Conservation (phyloP, 495 filamentous ascomycete genomes). For the Aspergillus ostianus region DNA sequence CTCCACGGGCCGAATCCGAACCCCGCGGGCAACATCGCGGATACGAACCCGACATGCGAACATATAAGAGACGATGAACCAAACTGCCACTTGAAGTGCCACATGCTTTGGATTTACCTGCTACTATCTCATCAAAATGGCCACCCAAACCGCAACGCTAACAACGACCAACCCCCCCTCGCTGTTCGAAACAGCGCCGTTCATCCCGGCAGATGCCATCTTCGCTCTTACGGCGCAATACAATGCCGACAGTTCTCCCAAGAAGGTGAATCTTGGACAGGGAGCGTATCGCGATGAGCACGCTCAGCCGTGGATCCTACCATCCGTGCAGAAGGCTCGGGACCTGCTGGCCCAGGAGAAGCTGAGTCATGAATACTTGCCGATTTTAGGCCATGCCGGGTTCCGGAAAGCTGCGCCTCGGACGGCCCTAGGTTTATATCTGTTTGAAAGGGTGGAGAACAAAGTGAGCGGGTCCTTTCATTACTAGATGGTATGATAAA, state of each 20-base stretch:
- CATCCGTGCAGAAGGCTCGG: slow-evolving; percentile 26
- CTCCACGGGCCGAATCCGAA: background rate
- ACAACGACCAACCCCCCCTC: slow-evolving; percentile 5
- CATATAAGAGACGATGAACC: background rate
- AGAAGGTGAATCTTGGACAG: slow-evolving; percentile 38
- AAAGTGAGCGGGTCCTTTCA: slow-evolving; percentile 16
- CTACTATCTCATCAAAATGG: slow-evolving; percentile 2
- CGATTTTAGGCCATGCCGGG: slow-evolving; percentile 30
- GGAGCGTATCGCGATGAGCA: slow-evolving; percentile 40
- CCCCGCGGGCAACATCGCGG: background rate
- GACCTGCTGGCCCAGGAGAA: slow-evolving; percentile 15
- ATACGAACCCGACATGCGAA: background rate
- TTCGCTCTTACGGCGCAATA: slow-evolving; percentile 37
- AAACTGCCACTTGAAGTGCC: background rate
- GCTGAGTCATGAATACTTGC: slow-evolving; percentile 36
- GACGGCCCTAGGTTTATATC: slow-evolving; percentile 22
- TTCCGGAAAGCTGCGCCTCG: slow-evolving; percentile 26
- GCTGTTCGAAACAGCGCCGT: slow-evolving; percentile 22
- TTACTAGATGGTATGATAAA: slow-evolving; percentile 6
- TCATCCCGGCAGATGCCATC: slow-evolving; percentile 37
- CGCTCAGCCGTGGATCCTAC: slow-evolving; percentile 42
- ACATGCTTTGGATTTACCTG: background rate
- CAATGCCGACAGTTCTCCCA: slow-evolving; percentile 22
- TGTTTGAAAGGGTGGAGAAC: slow-evolving; percentile 11
- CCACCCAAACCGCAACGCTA: background rate